Evolutionary conservation across 495 filamentous ascomycete species (phyloP).

Genomic region (Penicillium subrubescens): DNA sequence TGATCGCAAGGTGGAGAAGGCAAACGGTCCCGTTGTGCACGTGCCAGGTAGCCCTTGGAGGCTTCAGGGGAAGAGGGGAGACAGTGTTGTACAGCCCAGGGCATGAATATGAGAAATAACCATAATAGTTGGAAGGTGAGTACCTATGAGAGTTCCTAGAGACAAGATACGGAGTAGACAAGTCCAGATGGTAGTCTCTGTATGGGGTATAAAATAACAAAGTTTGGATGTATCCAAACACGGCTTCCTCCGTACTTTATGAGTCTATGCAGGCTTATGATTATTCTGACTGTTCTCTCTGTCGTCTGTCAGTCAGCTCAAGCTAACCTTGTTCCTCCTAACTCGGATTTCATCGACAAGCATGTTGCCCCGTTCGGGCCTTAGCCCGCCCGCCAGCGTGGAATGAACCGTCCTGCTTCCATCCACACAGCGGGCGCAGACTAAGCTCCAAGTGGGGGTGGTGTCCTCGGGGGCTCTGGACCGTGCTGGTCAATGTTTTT

Average conservation of each 20-base stretch:
- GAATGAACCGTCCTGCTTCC: slow-evolving; percentile 17
- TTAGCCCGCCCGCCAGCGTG: slow-evolving; percentile 22
- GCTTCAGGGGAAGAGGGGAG: neutral
- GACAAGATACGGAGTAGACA: neutral
- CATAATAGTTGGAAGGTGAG: neutral
- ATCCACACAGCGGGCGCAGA: slow-evolving; percentile 13
- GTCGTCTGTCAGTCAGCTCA: neutral
- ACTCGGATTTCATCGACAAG: slow-evolving; percentile 16
- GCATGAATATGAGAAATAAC: neutral
- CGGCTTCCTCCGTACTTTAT: neutral
- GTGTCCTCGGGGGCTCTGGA: slow-evolving; percentile 13
- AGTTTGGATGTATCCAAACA: neutral
- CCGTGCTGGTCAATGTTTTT: slow-evolving; percentile 13
- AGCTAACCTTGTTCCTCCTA: neutral
- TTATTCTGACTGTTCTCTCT: neutral
- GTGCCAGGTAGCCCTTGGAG: slow-evolving; percentile 6
- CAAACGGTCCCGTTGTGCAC: slow-evolving; percentile 19
- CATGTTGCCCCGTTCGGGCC: slow-evolving; percentile 16
- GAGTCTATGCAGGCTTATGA: neutral
- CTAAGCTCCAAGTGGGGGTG: slow-evolving; percentile 29
- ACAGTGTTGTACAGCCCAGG: no score
- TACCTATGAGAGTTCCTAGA: no score
- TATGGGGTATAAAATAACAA: neutral
- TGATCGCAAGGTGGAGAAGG: slow-evolving; percentile 5
- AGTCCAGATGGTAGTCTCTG: neutral